Conservation (phyloP, 2,329 filamentous ascomycete species). For the Colletotrichum sp. region DNA sequence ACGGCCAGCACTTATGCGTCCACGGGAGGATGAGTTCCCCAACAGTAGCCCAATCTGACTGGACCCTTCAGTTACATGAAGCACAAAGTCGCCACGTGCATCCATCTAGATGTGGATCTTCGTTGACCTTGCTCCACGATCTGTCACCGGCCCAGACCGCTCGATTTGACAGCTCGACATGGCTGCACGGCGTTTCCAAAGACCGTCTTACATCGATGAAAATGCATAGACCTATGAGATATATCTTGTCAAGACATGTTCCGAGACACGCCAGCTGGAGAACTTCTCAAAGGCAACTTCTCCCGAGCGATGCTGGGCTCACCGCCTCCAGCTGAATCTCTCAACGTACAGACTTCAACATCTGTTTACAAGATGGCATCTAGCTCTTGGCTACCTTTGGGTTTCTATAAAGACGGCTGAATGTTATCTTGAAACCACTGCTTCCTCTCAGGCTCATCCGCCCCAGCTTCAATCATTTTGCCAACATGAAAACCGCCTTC, state of each 20-base stretch:
- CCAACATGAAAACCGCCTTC: conserved; percentile 37
- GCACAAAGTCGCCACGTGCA: background rate
- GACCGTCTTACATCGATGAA: background rate
- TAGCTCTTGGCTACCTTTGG: background rate
- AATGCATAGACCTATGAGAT: background rate
- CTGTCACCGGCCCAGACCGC: background rate
- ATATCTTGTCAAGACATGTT: background rate
- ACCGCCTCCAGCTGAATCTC: background rate
- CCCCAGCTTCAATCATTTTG: background rate
- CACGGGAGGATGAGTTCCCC: background rate
- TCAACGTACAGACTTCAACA: background rate
- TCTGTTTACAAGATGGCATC: background rate
- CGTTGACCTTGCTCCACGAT: background rate
- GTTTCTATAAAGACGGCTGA: background rate
- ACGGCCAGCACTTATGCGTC: background rate
- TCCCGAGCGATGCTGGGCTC: background rate
- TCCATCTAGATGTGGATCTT: background rate
- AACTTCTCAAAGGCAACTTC: background rate
- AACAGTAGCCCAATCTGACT: background rate
- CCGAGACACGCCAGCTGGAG: background rate
- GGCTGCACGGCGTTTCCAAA: background rate
- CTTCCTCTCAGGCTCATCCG: background rate
- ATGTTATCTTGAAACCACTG: background rate
- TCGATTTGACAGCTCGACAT: background rate
- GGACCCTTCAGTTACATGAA: background rate